These are phyloP conservation scores for Pichia paraexigua DNA, from an alignment of 805 yeast species.

Conservation along the genomic window DNA sequence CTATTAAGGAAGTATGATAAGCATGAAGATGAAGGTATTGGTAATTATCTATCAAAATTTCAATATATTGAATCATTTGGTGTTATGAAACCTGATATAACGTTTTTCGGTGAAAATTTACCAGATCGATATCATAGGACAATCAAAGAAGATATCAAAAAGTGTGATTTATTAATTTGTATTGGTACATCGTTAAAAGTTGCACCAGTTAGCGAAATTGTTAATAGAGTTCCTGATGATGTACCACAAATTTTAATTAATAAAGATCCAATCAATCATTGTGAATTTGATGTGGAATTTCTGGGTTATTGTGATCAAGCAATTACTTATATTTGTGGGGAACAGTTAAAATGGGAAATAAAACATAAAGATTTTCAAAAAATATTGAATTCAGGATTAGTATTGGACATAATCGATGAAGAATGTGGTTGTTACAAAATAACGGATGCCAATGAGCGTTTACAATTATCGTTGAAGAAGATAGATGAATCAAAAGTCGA, in stretches of 20 bases:
- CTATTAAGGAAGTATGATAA: slow-evolving; percentile 23
- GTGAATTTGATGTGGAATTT: slow-evolving; percentile 69
- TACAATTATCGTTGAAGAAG: slow-evolving; percentile 3
- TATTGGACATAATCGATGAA: slow-evolving; percentile 23
- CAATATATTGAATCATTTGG: slow-evolving; percentile 50
- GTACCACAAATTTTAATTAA: slow-evolving; percentile 80
- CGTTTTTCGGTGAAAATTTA: slow-evolving; percentile 81
- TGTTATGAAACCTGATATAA: slow-evolving; percentile 86
- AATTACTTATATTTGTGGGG: slow-evolving; percentile 53
- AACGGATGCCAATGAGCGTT: slow-evolving; percentile 24
- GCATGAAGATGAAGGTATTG: slow-evolving; percentile 25
- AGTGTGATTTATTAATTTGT: slow-evolving; percentile 74
- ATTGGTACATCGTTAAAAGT: slow-evolving; percentile 90
- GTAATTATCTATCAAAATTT: slow-evolving; percentile 19
- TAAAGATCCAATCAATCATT: slow-evolving; percentile 65
- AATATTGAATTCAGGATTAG: slow-evolving; percentile 28
- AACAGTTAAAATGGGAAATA: slow-evolving; percentile 49
- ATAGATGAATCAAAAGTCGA: slow-evolving; percentile 2
- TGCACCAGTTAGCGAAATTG: slow-evolving; percentile 85
- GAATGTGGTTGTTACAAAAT: slow-evolving; percentile 30
- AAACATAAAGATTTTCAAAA: slow-evolving; percentile 43
- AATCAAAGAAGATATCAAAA: slow-evolving; percentile 48
- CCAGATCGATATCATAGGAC: slow-evolving; percentile 61
- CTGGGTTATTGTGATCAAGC: slow-evolving; percentile 82
- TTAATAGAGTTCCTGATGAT: slow-evolving; percentile 59